Evolutionary conservation across 176 grass and related monocot species (phyloP).

Genomic region (Musa schizocarpa): DNA sequence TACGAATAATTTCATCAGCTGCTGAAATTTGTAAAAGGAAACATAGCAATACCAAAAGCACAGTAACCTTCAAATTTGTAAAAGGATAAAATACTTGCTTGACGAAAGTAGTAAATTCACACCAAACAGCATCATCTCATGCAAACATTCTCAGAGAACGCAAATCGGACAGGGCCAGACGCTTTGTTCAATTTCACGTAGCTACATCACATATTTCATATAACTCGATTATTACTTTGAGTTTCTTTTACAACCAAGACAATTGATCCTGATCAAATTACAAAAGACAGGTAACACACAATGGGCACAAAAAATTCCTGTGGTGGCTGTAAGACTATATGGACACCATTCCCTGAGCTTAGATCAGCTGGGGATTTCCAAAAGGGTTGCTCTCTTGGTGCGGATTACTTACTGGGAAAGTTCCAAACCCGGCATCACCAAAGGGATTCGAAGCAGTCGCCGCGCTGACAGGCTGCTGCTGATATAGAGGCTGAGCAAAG

Average conservation of each 20-base stretch:
- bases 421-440: neutral
- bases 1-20: too few relatives aligned
- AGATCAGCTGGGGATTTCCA: neutral
- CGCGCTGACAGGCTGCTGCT: neutral
- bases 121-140: too few relatives aligned
- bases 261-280: neutral
- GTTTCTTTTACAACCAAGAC: neutral
- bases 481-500: constrained; percentile 11
- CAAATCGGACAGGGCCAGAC: too few relatives aligned
- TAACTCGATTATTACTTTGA: neutral
- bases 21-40: too few relatives aligned
- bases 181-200: too few relatives aligned
- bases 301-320: neutral
- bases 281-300: neutral
- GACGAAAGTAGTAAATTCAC: too few relatives aligned
- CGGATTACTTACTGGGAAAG: neutral
- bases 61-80: too few relatives aligned
- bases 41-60: too few relatives aligned
- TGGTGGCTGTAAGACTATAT: neutral
- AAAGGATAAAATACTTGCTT: too few relatives aligned
- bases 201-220: neutral
- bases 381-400: constrained; percentile 8
- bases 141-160: too few relatives aligned
- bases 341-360: neutral
- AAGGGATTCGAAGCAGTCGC: neutral